Conservation (phyloP, 768 basidiomycete species). For the Boletus tomentosulus region DNA sequence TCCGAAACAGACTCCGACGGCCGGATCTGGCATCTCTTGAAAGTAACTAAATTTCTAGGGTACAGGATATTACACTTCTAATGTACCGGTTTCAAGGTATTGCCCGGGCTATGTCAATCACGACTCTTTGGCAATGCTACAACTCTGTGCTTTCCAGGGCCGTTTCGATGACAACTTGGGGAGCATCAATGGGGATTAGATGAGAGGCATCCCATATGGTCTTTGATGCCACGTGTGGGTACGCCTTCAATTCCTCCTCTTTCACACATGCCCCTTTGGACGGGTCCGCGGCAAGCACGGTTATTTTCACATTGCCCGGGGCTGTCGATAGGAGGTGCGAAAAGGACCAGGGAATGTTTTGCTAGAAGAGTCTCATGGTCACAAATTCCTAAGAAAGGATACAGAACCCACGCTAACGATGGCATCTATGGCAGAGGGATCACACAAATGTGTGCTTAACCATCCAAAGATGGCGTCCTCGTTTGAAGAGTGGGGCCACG, state of each 20-base stretch:
- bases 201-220: slow-evolving; percentile 11
- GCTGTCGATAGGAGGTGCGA: neutral
- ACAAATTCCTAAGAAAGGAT: neutral
- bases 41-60: too few species aligned
- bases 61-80: too few species aligned
- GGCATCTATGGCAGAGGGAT: slow-evolving; percentile 6
- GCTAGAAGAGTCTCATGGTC: slow-evolving; percentile 4
- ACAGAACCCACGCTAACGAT: slow-evolving; percentile 9
- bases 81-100: too few species aligned
- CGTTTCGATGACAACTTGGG: slow-evolving; percentile 10
- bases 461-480: slow-evolving; percentile 1
- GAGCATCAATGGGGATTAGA: slow-evolving; percentile 2
- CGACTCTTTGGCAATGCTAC: too few species aligned
- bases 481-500: neutral
- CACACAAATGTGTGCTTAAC: slow-evolving; percentile 1
- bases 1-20: neutral
- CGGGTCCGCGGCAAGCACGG: neutral
- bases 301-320: neutral
- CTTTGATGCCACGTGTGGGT: neutral
- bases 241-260: neutral
- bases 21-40: too few species aligned
- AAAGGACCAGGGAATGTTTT: slow-evolving; percentile 19
- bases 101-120: too few species aligned
- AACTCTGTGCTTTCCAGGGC: neutral
- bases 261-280: neutral